Evolutionary conservation across 1,139 yeast genomes (phyloP).

Genomic region (Pichiaceae sp.): DNA sequence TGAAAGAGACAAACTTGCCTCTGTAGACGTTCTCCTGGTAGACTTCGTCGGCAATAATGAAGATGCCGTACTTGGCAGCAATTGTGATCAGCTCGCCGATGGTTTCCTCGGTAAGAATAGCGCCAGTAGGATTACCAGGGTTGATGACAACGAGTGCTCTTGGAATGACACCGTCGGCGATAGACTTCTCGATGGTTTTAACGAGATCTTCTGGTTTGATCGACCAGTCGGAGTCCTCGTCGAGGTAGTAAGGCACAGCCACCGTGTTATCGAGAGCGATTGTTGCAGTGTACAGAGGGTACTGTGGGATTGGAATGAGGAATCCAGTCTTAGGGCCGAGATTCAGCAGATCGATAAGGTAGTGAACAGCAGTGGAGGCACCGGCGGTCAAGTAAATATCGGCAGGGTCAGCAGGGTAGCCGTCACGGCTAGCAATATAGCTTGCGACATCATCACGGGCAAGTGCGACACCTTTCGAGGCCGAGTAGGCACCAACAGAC

Average conservation of each 20-base stretch:
- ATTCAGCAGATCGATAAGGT: conserved; percentile 63
- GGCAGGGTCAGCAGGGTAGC: conserved; percentile 53
- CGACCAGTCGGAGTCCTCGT: conserved; percentile 79
- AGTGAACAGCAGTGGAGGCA: conserved; percentile 85
- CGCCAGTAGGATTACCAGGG: conserved; percentile 98
- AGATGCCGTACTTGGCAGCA: conserved; percentile 79
- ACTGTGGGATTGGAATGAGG: conserved; percentile 93
- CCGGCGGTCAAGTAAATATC: conserved; percentile 84
- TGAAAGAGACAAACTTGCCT: conserved; percentile 57
- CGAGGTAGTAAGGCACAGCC: conserved; percentile 80
- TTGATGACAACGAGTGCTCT: conserved; percentile 86
- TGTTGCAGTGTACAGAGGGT: conserved; percentile 92
- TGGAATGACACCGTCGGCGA: conserved; percentile 49
- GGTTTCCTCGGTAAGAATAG: conserved; percentile 56
- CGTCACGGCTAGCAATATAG: conserved; percentile 69
- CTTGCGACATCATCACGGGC: conserved; percentile 74
- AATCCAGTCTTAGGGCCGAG: conserved; percentile 68
- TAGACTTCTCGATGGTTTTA: conserved; percentile 42
- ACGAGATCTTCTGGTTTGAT: conserved; percentile 65
- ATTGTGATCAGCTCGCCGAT: conserved; percentile 65
- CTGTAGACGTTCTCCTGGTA: conserved; percentile 85
- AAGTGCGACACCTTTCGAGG: conserved; percentile 75
- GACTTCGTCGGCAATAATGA: conserved; percentile 95
- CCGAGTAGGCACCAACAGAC: conserved; percentile 90
- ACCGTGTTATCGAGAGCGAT: conserved; percentile 74